These are phyloP conservation scores for Leccinum truebloodii DNA, from an alignment of 768 basidiomycete species.

Conservation along the genomic window DNA sequence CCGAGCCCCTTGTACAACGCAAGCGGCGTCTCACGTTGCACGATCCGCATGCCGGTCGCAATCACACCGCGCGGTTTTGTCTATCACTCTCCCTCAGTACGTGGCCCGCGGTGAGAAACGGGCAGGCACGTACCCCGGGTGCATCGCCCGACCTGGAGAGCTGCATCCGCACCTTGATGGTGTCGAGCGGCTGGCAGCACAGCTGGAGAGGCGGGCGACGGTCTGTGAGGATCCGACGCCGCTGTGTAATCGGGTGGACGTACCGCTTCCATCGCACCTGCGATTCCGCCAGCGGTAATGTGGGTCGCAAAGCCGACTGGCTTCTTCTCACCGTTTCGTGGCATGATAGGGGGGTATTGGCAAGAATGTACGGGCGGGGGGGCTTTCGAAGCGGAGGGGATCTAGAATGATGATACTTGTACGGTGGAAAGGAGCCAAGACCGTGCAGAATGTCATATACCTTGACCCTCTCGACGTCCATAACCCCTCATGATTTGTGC, in stretches of 20 bases:
- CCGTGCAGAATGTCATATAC: background rate
- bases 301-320: conserved; percentile 86
- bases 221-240: conserved; percentile 3
- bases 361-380: background rate
- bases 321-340: conserved; percentile 62
- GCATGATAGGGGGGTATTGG: conserved; percentile 39
- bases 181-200: conserved; percentile 91
- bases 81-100: conserved; percentile 42
- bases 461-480: background rate
- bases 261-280: conserved; percentile 92
- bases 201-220: conserved; percentile 42
- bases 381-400: background rate
- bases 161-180: conserved; percentile 99
- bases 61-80: conserved; percentile 91
- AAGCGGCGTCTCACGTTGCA: conserved; percentile 87
- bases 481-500: conserved; percentile 24
- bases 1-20: conserved; percentile 98
- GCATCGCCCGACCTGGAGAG: conserved; percentile 76
- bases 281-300: conserved; percentile 91
- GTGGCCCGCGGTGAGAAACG: background rate
- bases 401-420: background rate
- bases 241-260: conserved; percentile 23
- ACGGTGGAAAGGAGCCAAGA: background rate
- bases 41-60: conserved; percentile 87
- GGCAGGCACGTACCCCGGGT: conserved; percentile 70